phyloP scores from a whole-genome alignment of 305 asterid species.

The Solanum chacoense region DNA sequence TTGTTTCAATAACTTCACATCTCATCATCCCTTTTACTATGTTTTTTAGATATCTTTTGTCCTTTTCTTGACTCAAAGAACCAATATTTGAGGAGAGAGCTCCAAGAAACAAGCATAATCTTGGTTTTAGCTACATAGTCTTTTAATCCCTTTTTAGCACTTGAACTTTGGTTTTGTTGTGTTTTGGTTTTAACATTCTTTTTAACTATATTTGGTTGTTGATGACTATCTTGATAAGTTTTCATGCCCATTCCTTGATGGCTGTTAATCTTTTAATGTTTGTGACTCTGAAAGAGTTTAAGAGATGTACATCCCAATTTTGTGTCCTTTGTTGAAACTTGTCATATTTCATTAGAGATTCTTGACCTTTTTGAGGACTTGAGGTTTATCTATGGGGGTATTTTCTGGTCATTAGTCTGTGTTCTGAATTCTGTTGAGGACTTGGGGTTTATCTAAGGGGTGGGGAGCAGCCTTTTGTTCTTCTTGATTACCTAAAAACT shows the following conservation, averaged over 20 bases:
- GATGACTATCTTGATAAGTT: not conserved
- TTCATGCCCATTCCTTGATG: not conserved
- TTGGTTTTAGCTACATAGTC: not conserved
- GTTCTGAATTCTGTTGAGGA: not conserved
- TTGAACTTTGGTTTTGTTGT: not conserved
- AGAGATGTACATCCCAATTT: slow-evolving; percentile 8
- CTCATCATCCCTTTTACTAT: not conserved
- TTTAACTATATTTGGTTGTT: not conserved
- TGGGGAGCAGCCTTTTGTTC: not conserved
- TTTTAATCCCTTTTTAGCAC: not conserved
- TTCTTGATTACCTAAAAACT: not conserved
- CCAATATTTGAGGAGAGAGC: not conserved
- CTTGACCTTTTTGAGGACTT: not conserved
- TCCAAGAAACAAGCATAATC: slow-evolving; percentile 14
- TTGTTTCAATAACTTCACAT: not conserved
- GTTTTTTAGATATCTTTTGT: not conserved
- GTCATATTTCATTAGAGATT: not conserved
- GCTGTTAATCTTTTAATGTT: not conserved
- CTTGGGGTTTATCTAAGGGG: not conserved
- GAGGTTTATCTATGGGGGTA: not conserved
- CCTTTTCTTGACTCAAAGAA: not conserved
- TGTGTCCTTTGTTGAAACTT: not conserved
- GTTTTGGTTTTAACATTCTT: not conserved
- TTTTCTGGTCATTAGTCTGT: not conserved
- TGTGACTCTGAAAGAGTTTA: not conserved